Conservation (phyloP, 2,329 filamentous ascomycete species). For the Scedosporium minutisporum region DNA sequence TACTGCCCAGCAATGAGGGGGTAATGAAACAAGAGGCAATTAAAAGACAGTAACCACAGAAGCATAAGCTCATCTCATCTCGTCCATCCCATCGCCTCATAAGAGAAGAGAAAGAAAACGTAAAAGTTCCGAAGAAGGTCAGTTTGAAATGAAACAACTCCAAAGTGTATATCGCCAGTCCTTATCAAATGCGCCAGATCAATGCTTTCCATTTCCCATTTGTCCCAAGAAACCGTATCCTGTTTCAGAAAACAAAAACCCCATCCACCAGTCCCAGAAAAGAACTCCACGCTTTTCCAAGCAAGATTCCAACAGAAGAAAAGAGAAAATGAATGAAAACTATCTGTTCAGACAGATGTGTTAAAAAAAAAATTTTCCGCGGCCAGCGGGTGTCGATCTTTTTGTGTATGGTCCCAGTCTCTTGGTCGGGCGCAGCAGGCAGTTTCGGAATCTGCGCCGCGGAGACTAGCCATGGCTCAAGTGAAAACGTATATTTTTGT, state of each 20-base stretch:
- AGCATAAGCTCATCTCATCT: not conserved
- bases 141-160: constrained; percentile 5
- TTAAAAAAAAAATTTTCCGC: not conserved
- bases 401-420: too few relatives aligned
- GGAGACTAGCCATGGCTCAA: too few relatives aligned
- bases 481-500: too few relatives aligned
- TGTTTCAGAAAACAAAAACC: constrained; percentile 6
- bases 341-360: not conserved
- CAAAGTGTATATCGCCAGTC: not conserved
- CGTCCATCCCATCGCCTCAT: not conserved
- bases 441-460: too few relatives aligned
- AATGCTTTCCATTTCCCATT: constrained; percentile 5
- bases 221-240: constrained; percentile 8
- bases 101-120: constrained; percentile 2
- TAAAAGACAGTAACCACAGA: not conserved
- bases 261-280: not conserved
- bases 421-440: too few relatives aligned
- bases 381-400: too few relatives aligned
- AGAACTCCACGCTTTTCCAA: constrained; percentile 11
- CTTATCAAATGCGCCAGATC: constrained; percentile 9
- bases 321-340: not conserved
- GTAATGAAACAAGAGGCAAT: not conserved
- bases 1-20: not conserved
- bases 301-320: constrained; percentile 4
- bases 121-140: constrained; percentile 2